Base-by-base conservation (phyloP, 768 basidiomycete genomes). In the Agaricus sinodeliciosus region DNA sequence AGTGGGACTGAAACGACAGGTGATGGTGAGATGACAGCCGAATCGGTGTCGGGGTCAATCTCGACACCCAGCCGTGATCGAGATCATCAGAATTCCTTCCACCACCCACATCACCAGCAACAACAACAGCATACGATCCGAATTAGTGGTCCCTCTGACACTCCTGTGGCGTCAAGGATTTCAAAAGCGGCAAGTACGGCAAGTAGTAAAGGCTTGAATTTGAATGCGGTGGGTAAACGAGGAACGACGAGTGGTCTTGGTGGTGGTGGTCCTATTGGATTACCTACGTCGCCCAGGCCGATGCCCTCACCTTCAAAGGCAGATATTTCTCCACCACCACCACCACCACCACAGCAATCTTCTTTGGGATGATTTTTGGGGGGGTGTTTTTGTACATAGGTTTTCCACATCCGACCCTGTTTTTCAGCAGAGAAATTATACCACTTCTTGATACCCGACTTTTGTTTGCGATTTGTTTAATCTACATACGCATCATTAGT, bases 161-260 rank as follows among this genome's bases (percentile, higher is more conserved):
- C 78, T 42, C 67, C 72, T n/a, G 61, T 62, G 48, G 63, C 67
- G 15, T 48, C 68, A 51, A 76, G 70, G 52, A 65, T 65, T 26
- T 78, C 80, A 15, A 73, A 69, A 60, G 86, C 86, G 3, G 76
- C 85, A 26, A 67, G 70, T 50, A 72, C 76, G 41, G 89, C 89
- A 13, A 82, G 83, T 15, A 79, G 73, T 47, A 78, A 82, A 57
- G 88, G 88, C n/a, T 67, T 91, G 51, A 85, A 86, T 61, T 75
- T 90, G 19, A 70, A 77, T 4, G 72, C 81, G 11, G 68, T 68
- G 11, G 64, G 71, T 22, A 69, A 70, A 9, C 77, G 77, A 58
- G 76, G 77, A 26, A 35, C 13, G 19, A 81, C 84, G 41, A 40
- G 11, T 8, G 49, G 48, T 7, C 16, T 40, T 49, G 48, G 48